Conservation (phyloP, 192 early-diverging fungal genomes). For the Helicostylum pulchrum region DNA sequence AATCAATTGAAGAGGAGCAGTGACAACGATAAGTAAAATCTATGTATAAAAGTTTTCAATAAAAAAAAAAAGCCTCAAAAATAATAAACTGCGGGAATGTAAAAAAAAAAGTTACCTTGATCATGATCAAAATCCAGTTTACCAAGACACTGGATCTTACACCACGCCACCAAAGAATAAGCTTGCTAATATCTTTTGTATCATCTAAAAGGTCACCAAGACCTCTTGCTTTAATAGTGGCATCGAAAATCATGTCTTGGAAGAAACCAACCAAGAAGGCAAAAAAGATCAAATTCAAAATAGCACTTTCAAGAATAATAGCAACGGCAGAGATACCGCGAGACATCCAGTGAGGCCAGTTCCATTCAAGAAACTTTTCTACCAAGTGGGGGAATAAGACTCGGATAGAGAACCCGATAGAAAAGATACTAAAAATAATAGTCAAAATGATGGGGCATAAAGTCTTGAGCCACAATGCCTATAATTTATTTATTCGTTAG, state of each 20-base stretch:
- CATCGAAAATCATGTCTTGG: slow-evolving; percentile 56
- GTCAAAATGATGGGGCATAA: slow-evolving; percentile 46
- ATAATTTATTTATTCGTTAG: background rate
- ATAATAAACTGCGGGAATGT: too few species aligned
- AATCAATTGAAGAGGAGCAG: slow-evolving; percentile 53
- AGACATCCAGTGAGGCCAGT: slow-evolving; percentile 51
- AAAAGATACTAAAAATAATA: slow-evolving; percentile 42
- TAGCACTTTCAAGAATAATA: slow-evolving; percentile 45
- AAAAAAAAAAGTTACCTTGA: background rate
- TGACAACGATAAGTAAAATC: slow-evolving; percentile 50
- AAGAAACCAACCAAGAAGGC: slow-evolving; percentile 53
- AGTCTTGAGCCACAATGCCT: slow-evolving; percentile 37
- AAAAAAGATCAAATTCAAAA: slow-evolving; percentile 51
- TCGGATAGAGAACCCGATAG: slow-evolving; percentile 45
- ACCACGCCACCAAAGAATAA: slow-evolving; percentile 40
- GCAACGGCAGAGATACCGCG: slow-evolving; percentile 56
- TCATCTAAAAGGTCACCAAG: slow-evolving; percentile 37
- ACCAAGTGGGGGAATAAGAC: slow-evolving; percentile 49
- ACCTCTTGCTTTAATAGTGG: slow-evolving; percentile 36
- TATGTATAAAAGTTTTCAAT: slow-evolving; percentile 11
- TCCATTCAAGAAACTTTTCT: slow-evolving; percentile 41
- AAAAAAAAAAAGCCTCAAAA: background rate
- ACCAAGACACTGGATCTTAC: slow-evolving; percentile 35
- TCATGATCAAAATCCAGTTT: slow-evolving; percentile 31
- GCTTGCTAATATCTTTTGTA: slow-evolving; percentile 31